Evolutionary conservation across 1,139 yeast genomes (phyloP).

Genomic region (Sugiyamaella xylanicola): DNA sequence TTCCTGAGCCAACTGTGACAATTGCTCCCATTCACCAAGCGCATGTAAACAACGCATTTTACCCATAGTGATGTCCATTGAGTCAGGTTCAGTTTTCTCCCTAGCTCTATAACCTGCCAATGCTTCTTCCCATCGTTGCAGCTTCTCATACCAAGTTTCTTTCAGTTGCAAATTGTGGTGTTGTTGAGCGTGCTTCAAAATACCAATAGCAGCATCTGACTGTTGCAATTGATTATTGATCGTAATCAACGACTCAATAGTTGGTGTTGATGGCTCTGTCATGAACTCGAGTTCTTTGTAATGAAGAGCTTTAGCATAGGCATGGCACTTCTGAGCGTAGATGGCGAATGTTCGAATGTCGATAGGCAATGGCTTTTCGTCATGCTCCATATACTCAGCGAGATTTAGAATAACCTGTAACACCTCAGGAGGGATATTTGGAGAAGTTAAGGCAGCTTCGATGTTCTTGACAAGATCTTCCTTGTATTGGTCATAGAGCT

Average conservation of each 20-base stretch:
- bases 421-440: conserved; percentile 94
- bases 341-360: conserved; percentile 86
- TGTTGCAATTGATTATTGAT: conserved; percentile 95
- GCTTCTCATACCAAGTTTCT: conserved; percentile 96
- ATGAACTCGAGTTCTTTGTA: conserved; percentile 94
- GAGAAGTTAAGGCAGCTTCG: conserved; percentile 83
- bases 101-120: conserved; percentile 77
- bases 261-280: conserved; percentile 88
- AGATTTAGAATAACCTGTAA: conserved; percentile 84
- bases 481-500: conserved; percentile 86
- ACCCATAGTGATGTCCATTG: conserved; percentile 86
- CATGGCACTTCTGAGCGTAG: conserved; percentile 94
- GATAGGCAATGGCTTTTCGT: conserved; percentile 89
- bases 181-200: conserved; percentile 90
- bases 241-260: conserved; percentile 87
- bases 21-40: conserved; percentile 95
- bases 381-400: conserved; percentile 98
- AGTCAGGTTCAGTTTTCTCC: conserved; percentile 46
- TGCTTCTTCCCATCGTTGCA: conserved; percentile 99
- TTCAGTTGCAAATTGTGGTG: conserved; percentile 90
- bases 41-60: conserved; percentile 98
- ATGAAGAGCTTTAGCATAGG: conserved; percentile 95
- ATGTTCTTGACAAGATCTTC: conserved; percentile 86
- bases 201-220: conserved; percentile 97
- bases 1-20: conserved; percentile 80